Evolutionary conservation across 2,329 filamentous ascomycete species (phyloP), one percentile per base, ranked within the genome.

Genomic region (Curvularia hawaiiensis): DNA sequence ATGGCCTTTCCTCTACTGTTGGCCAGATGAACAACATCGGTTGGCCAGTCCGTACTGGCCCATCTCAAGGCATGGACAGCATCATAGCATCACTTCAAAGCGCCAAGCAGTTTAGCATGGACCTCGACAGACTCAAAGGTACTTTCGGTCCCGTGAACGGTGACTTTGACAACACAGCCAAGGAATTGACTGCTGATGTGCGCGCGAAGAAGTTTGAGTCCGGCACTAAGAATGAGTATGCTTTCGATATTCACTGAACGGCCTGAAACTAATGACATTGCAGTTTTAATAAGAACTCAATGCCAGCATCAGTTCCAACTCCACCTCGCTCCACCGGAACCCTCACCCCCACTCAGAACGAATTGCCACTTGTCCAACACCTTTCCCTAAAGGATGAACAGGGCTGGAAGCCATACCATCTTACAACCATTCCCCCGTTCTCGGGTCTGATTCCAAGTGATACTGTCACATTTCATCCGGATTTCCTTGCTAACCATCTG

Each of bases 401-500:
- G 44, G 18, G 41, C 10, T 80, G 78, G 78, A 67, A 67, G 46
- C 79, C 79, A 0, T 56, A 68, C 40, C 75, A 67, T 38, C 66
- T 81, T 28, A 70, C 64, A 20, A 65, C 63, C 1, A 66, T 81
- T n/a, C 47, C 62, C 2, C 33, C 64, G 0, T 59, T 75, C 4
- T 18, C 62, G 9, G 16, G 45, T 7, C 28, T 50, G 6, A 69
- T 78, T 40, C 75, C 75, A 0, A 3, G 57, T 24, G 50, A 63
- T n/a, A 72, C 59, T 52, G 57, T 67, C 20, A 75, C 73, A 14
- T 82, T 82, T 63, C 65, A 68, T 10, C 70, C 63, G 28, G 70
- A 77, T 26, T 76, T 80, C 57, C 65, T 82, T 16, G 60, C 63
- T 26, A 61, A 69, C n/a, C 57, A 62, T 14, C 61, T 81, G n/a